Evolutionary conservation across 129 eudicot species (phyloP).

Genomic region (sunflower (Helianthus annuus)): HanXRQr2.0-SUNRISE NC_035435.2:174730208-174730707

Average conservation of each 20-base stretch:
- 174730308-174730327: conserved; percentile 5
- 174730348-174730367: conserved; percentile 1
- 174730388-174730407: conserved; percentile 12
- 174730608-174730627: too few species aligned
- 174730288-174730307: conserved; percentile 17
- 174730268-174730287: background rate
- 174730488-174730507: conserved; percentile 18
- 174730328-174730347: conserved; percentile 12
- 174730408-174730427: background rate
- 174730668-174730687: too few species aligned
- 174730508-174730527: conserved; percentile 13
- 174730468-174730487: background rate
- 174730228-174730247: background rate
- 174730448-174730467: conserved; percentile 22
- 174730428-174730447: conserved; percentile 13
- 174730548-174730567: too few species aligned
- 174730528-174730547: too few species aligned
- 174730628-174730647: too few species aligned
- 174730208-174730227: background rate
- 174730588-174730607: too few species aligned
- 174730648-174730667: too few species aligned
- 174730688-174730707: too few species aligned
- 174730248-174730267: background rate
- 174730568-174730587: too few species aligned
- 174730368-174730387: background rate